Conservation (phyloP, 495 filamentous ascomycete species). For the Aspergillus sparsus region DNA sequence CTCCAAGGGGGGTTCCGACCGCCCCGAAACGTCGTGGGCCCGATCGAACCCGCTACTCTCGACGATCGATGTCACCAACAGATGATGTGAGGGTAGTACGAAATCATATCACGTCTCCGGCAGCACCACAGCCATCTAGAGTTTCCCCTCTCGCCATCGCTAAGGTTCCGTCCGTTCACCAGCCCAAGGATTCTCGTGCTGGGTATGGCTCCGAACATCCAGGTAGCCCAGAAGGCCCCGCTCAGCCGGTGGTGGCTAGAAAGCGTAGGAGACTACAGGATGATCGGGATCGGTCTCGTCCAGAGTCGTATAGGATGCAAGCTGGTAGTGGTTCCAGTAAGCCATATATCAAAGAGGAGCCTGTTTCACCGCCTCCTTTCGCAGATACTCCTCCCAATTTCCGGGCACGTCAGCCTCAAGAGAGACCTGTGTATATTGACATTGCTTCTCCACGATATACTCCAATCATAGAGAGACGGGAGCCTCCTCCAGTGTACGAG, state of each 20-base stretch:
- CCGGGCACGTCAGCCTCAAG: conserved; percentile 46
- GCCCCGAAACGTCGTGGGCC: conserved; percentile 23
- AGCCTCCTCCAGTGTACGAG: conserved; percentile 39
- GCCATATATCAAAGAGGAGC: conserved; percentile 83
- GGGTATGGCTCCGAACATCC: conserved; percentile 31
- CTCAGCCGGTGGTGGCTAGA: conserved; percentile 40
- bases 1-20: conserved; percentile 25
- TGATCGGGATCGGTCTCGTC: conserved; percentile 32
- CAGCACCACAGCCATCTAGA: conserved; percentile 79
- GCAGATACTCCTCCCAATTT: conserved; percentile 50
- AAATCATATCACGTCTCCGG: conserved; percentile 67
- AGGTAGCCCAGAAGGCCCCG: conserved; percentile 41
- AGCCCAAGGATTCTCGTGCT: conserved; percentile 29
- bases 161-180: conserved; percentile 55
- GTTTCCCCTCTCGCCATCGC: conserved; percentile 73
- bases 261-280: conserved; percentile 52
- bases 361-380: conserved; percentile 77
- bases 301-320: conserved; percentile 33
- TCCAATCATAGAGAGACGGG: conserved; percentile 40
- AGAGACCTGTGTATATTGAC: conserved; percentile 52
- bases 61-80: conserved; percentile 30
- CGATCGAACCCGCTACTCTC: conserved; percentile 27
- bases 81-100: conserved; percentile 52
- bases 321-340: conserved; percentile 36
- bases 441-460: conserved; percentile 49